Evolutionary conservation across 305 asterid genomes (phyloP).

Genomic region (Fraxinus floribunda): DNA sequence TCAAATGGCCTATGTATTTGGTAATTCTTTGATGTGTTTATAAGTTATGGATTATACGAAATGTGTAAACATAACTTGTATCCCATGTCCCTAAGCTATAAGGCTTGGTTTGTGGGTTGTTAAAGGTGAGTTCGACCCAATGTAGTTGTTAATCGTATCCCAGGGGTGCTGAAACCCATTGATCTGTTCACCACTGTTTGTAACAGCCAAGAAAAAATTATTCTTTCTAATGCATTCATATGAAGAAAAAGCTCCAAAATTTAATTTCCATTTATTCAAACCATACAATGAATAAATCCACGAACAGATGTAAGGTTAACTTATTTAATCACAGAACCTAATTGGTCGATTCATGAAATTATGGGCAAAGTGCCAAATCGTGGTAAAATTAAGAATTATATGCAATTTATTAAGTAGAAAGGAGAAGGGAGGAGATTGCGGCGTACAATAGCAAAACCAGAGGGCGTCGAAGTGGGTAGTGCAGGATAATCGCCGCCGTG

Average conservation of each 20-base stretch:
- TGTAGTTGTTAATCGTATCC: not conserved
- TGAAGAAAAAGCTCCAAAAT: not conserved
- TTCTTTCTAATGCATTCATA: not conserved
- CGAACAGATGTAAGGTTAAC: not conserved
- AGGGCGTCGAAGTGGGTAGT: slow-evolving; percentile 61
- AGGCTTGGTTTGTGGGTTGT: too few relatives aligned
- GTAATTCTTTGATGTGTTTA: too few relatives aligned
- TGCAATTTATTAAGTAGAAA: not conserved
- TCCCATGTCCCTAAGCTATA: too few relatives aligned
- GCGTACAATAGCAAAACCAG: slow-evolving; percentile 79
- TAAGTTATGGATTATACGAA: too few relatives aligned
- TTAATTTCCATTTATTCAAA: not conserved
- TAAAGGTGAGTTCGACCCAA: too few relatives aligned
- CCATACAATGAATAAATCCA: not conserved
- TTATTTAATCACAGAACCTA: not conserved
- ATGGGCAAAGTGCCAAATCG: not conserved
- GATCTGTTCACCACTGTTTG: not conserved
- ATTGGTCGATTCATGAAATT: not conserved
- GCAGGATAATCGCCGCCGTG: slow-evolving; percentile 54
- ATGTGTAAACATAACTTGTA: too few relatives aligned
- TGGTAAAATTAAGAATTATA: not conserved
- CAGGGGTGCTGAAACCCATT: not conserved
- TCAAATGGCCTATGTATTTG: too few relatives aligned
- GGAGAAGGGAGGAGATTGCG: not conserved
- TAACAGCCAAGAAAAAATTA: not conserved